Conservation (phyloP, 169 alveolate genomes). For the Babesia caballi region DNA sequence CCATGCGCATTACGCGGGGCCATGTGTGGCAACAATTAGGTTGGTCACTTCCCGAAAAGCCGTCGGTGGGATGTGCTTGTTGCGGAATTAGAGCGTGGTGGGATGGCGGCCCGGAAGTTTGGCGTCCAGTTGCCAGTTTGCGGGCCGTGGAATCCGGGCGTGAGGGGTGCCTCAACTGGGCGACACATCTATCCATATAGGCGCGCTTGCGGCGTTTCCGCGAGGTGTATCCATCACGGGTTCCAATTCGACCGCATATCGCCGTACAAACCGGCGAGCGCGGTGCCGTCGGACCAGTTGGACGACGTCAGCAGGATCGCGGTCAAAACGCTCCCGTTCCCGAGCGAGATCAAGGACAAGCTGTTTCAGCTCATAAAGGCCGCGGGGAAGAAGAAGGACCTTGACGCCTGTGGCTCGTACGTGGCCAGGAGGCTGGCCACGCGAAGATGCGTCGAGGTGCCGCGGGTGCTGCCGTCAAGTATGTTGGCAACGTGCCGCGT, state of each 20-base stretch:
- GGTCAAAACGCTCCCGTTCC: conserved; percentile 66
- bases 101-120: not conserved
- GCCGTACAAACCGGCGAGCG: conserved; percentile 21
- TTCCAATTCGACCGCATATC: conserved; percentile 59
- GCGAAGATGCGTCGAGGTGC: conserved; percentile 80
- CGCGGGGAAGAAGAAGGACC: conserved; percentile 71
- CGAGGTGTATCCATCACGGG: conserved; percentile 38
- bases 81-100: no score
- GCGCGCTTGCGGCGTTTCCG: not conserved
- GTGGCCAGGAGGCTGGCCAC: conserved; percentile 69
- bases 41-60: no score
- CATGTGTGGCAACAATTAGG: no score
- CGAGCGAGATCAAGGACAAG: conserved; percentile 66
- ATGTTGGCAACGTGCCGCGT: conserved; percentile 11
- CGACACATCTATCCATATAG: not conserved
- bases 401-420: conserved; percentile 76
- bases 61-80: no score
- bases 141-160: not conserved
- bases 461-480: conserved; percentile 79
- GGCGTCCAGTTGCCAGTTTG: not conserved
- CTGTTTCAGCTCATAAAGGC: conserved; percentile 64
- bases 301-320: conserved; percentile 57
- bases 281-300: conserved; percentile 8
- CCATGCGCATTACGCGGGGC: no score
- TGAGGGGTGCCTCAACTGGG: not conserved